Conservation (phyloP, 2,329 filamentous ascomycete genomes). For the Aspergillus aculeatinus region DNA sequence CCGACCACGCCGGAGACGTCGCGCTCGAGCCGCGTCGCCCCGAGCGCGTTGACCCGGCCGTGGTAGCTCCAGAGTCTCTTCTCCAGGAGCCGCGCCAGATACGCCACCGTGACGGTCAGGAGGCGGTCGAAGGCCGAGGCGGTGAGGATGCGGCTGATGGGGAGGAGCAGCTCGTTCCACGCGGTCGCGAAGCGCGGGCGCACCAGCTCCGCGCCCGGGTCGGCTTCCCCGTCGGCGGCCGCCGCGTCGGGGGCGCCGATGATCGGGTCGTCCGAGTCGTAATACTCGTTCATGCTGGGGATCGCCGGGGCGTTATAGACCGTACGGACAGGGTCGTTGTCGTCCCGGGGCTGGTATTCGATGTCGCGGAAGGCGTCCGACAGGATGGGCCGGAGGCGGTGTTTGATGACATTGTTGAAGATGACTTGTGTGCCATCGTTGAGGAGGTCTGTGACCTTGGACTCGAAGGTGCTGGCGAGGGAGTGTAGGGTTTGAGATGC, state of each 20-base stretch:
- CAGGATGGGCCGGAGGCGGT: conserved; percentile 78
- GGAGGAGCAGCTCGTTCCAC: conserved; percentile 83
- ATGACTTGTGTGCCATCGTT: conserved; percentile 81
- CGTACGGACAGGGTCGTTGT: conserved; percentile 34
- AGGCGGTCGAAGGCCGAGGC: conserved; percentile 72
- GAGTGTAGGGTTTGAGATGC: conserved; percentile 67
- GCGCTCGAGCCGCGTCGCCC: conserved; percentile 78
- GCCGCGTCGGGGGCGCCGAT: conserved; percentile 13
- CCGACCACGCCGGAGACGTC: conserved; percentile 75
- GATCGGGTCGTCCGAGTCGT: conserved; percentile 42
- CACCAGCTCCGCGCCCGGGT: conserved; percentile 61
- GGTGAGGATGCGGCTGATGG: conserved; percentile 81
- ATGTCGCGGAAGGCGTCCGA: conserved; percentile 87
- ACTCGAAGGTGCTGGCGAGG: conserved; percentile 69
- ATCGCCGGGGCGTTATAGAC: conserved; percentile 44
- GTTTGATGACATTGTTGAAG: conserved; percentile 83
- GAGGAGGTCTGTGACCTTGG: conserved; percentile 78
- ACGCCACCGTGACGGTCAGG: conserved; percentile 68
- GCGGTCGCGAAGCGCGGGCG: conserved; percentile 76
- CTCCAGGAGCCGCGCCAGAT: conserved; percentile 77
- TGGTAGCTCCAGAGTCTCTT: conserved; percentile 81
- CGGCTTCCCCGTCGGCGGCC: conserved; percentile 32
- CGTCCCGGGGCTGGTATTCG: conserved; percentile 72
- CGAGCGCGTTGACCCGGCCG: conserved; percentile 75
- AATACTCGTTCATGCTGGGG: conserved; percentile 37